Percentiles rank a stretch among this genome's conserved stretches.
Evolutionary conservation across 148 eudicot species (phyloP).

Genomic region (Rheum nobile): DNA sequence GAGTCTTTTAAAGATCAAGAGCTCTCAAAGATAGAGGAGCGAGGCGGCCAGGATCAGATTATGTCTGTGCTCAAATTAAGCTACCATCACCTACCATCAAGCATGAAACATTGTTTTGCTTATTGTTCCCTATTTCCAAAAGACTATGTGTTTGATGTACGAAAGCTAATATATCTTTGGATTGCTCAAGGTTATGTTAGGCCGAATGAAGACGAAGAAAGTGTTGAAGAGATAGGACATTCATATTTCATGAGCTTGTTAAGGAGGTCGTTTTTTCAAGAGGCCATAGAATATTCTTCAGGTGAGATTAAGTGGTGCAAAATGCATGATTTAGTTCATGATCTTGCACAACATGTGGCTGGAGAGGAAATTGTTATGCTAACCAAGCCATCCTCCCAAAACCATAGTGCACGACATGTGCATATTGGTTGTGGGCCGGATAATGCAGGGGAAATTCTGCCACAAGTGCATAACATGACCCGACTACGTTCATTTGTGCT

Average conservation of each 20-base stretch:
- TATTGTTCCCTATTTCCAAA: conserved; percentile 34
- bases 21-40: no score
- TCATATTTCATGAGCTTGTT: conserved; percentile 18
- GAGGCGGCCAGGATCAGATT: no score
- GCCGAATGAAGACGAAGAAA: conserved; percentile 4
- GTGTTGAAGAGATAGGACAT: neutral
- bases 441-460: neutral
- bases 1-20: no score
- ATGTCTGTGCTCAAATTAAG: no score
- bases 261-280: conserved; percentile 24
- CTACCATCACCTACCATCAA: conserved; percentile 19
- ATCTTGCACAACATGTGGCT: conserved; percentile 27
- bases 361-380: neutral
- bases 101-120: conserved; percentile 28
- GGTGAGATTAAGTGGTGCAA: conserved; percentile 8
- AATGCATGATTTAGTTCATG: conserved; percentile 40
- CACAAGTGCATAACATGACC: neutral
- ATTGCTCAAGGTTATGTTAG: conserved; percentile 9
- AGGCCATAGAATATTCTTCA: neutral
- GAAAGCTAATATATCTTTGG: conserved; percentile 22
- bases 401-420: neutral
- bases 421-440: neutral
- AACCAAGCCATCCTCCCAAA: neutral
- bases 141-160: conserved; percentile 4
- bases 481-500: neutral